These are phyloP conservation scores for Endoconidiophora polonica DNA, from an alignment of 2,329 filamentous ascomycete genomes.

Conservation along the genomic window DNA sequence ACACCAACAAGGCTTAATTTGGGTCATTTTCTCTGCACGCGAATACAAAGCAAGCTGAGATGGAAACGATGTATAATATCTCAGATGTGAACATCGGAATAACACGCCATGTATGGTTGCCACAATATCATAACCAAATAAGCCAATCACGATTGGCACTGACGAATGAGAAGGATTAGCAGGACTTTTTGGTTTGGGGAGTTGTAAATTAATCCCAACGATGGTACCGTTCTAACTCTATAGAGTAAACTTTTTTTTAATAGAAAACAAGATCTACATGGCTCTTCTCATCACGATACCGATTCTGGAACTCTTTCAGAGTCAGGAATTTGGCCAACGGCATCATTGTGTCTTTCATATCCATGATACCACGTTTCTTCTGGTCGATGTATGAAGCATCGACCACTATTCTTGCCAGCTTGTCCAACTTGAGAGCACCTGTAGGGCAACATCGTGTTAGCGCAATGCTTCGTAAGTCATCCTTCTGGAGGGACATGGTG, in stretches of 20 bases:
- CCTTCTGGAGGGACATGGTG: background rate
- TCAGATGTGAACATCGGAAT: too few relatives aligned
- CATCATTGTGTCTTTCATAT: conserved; percentile 85
- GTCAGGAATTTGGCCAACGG: conserved; percentile 62
- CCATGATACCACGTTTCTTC: conserved; percentile 85
- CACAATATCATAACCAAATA: too few relatives aligned
- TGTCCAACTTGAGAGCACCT: conserved; percentile 52
- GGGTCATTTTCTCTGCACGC: too few relatives aligned
- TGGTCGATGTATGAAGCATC: conserved; percentile 87
- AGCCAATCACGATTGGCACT: too few relatives aligned
- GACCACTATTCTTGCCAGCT: conserved; percentile 64
- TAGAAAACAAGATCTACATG: conserved; percentile 49
- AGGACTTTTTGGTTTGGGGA: background rate
- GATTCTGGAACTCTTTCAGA: conserved; percentile 50
- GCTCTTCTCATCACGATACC: conserved; percentile 44
- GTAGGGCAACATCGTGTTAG: background rate
- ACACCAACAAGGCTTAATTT: too few relatives aligned
- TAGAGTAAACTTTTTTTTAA: conserved; percentile 21
- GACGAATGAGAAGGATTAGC: background rate
- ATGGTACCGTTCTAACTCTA: background rate
- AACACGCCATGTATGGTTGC: too few relatives aligned
- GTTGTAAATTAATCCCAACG: background rate
- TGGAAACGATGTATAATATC: too few relatives aligned
- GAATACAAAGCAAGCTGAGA: too few relatives aligned
- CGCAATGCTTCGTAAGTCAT: background rate